These are phyloP conservation scores for Candida glucosophila DNA, from an alignment of 1,139 yeast species.

Conservation along the genomic window DNA sequence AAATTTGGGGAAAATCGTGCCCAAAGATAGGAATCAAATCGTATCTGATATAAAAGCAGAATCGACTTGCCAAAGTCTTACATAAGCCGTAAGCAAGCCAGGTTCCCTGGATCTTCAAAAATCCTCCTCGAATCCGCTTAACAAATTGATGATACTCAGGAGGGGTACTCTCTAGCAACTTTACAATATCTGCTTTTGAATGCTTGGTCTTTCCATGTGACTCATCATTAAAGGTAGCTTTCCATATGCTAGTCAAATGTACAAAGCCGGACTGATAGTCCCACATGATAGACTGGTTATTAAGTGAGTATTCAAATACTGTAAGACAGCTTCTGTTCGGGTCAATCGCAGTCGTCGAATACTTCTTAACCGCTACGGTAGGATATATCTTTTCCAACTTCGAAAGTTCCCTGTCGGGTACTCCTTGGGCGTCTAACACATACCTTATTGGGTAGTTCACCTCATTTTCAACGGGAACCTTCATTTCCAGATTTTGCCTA, in stretches of 20 bases:
- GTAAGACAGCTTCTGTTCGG: slow-evolving; percentile 54
- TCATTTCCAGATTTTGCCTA: too few species aligned
- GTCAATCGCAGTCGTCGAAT: slow-evolving; percentile 61
- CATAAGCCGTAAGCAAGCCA: slow-evolving; percentile 81
- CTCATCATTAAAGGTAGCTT: slow-evolving; percentile 30
- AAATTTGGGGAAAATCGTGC: slow-evolving; percentile 55
- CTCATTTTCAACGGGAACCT: too few species aligned
- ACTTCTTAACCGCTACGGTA: slow-evolving; percentile 50
- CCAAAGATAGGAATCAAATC: slow-evolving; percentile 81
- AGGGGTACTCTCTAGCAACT: slow-evolving; percentile 65
- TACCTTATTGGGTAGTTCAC: slow-evolving; percentile 18
- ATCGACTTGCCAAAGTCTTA: slow-evolving; percentile 57
- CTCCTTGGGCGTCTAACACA: slow-evolving; percentile 11
- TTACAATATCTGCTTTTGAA: slow-evolving; percentile 71
- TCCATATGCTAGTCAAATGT: slow-evolving; percentile 89
- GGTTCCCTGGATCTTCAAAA: slow-evolving; percentile 87
- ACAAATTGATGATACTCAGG: slow-evolving; percentile 54
- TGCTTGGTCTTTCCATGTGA: slow-evolving; percentile 17
- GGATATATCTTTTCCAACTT: slow-evolving; percentile 19
- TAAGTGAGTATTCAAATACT: slow-evolving; percentile 63
- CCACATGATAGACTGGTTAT: slow-evolving; percentile 74
- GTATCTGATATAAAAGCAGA: slow-evolving; percentile 71
- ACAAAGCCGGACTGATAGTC: slow-evolving; percentile 83
- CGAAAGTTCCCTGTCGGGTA: slow-evolving; percentile 19
- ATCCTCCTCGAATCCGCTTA: slow-evolving; percentile 83